A percentile compares a stretch with the other conserved stretches of the same genome.
Evolutionary conservation across 441 rosid species (phyloP).

Genomic region (Euphorbia celastroides): DNA sequence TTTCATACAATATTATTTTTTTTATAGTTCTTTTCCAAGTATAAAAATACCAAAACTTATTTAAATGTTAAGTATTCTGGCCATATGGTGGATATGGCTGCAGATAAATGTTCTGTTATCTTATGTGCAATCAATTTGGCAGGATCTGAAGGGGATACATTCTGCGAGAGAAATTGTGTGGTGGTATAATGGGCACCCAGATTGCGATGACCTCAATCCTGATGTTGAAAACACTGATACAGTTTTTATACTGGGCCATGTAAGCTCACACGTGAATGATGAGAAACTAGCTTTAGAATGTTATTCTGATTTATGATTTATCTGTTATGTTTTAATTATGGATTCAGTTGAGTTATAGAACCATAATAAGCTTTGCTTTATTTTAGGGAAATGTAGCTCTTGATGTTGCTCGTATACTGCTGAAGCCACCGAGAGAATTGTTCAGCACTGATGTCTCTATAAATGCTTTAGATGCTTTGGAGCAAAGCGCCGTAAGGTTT

Average conservation of each 20-base stretch:
- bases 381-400: slow-evolving; percentile 95
- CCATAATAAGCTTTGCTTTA: slow-evolving; percentile 4
- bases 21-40: not conserved
- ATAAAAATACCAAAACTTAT: too few relatives aligned
- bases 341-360: too few relatives aligned
- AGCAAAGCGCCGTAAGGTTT: slow-evolving; percentile 74
- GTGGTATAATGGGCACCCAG: slow-evolving; percentile 98
- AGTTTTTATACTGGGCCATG: slow-evolving; percentile 86
- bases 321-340: too few relatives aligned
- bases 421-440: slow-evolving; percentile 64
- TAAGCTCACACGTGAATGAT: slow-evolving; percentile 18
- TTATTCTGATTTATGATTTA: too few relatives aligned
- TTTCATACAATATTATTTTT: not conserved
- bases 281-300: too few relatives aligned
- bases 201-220: slow-evolving; percentile 53
- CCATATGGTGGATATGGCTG: slow-evolving; percentile 7
- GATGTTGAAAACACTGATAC: slow-evolving; percentile 66
- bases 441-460: slow-evolving; percentile 75
- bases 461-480: slow-evolving; percentile 68
- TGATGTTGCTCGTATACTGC: slow-evolving; percentile 82
- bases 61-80: too few relatives aligned
- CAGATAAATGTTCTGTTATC: slow-evolving; percentile 11
- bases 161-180: slow-evolving; percentile 96
- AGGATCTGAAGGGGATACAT: slow-evolving; percentile 64
- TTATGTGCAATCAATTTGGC: slow-evolving; percentile 9